A percentile compares a stretch with the other conserved stretches of the same genome.
These are phyloP conservation scores for Diaporthe sp. DNA, from an alignment of 2,329 filamentous ascomycete genomes.

Conservation along the genomic window DNA sequence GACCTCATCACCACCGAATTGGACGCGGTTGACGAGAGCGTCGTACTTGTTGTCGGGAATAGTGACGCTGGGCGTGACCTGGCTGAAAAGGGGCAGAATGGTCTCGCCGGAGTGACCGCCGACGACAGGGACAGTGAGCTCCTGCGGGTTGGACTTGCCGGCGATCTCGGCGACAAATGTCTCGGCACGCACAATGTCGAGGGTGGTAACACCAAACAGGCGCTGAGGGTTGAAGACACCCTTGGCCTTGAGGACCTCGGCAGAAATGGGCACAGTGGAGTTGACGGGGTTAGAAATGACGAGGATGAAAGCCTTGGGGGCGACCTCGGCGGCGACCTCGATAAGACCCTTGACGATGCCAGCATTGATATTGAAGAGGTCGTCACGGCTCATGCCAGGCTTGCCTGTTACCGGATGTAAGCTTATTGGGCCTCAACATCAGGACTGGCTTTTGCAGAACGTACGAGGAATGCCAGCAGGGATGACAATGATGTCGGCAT, in stretches of 20 bases:
- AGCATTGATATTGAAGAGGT: conserved; percentile 99
- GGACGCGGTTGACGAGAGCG: conserved; percentile 91
- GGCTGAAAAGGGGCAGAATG: conserved; percentile 97
- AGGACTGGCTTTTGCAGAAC: conserved; percentile 51
- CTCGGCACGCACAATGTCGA: conserved; percentile 98
- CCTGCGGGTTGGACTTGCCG: conserved; percentile 85
- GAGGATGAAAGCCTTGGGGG: conserved; percentile 93
- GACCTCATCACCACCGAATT: conserved; percentile 97
- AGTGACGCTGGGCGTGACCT: conserved; percentile 81
- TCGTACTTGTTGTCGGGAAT: conserved; percentile 94
- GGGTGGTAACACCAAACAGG: conserved; percentile 97
- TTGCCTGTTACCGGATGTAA: conserved; percentile 75
- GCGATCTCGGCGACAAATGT: conserved; percentile 92
- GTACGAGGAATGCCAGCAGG: conserved; percentile 97
- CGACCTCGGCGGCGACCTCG: conserved; percentile 87
- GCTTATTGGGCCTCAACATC: neutral
- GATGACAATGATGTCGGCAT: conserved; percentile 96
- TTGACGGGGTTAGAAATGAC: conserved; percentile 99
- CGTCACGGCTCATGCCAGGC: conserved; percentile 99
- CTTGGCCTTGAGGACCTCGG: conserved; percentile 94
- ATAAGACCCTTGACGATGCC: conserved; percentile 96
- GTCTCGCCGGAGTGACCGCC: conserved; percentile 98
- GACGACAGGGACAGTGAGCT: conserved; percentile 90
- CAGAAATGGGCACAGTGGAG: conserved; percentile 97
- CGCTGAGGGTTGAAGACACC: conserved; percentile 95